phyloP scores from a whole-genome alignment of 2,329 filamentous ascomycete species.

The Colletotrichum zoysiae region DNA sequence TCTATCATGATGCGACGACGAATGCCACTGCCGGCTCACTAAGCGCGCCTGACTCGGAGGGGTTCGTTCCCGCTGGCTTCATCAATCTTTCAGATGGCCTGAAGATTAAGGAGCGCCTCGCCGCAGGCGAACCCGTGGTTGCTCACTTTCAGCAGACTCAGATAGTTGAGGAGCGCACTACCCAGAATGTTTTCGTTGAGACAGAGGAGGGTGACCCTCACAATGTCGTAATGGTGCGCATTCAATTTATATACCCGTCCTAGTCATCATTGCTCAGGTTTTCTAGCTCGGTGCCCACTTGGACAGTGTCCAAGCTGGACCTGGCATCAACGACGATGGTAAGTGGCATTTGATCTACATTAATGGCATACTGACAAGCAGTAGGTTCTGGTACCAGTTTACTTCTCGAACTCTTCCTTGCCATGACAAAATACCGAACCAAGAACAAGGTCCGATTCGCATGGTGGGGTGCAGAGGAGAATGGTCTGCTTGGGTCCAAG shows the following conservation, averaged over 20 bases:
- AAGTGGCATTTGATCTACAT: not conserved
- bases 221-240: conserved; percentile 53
- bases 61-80: conserved; percentile 48
- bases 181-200: conserved; percentile 61
- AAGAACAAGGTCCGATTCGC: conserved; percentile 56
- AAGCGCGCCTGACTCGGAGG: conserved; percentile 46
- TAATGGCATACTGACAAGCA: not conserved
- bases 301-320: conserved; percentile 58
- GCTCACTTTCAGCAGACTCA: conserved; percentile 53
- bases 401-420: conserved; percentile 57
- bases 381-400: conserved; percentile 55
- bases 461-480: conserved; percentile 62
- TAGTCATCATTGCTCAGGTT: not conserved
- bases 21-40: conserved; percentile 51
- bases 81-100: conserved; percentile 56
- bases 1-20: conserved; percentile 50
- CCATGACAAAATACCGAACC: conserved; percentile 52
- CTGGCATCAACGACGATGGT: conserved; percentile 61
- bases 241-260: not conserved
- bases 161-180: conserved; percentile 55
- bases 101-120: conserved; percentile 54
- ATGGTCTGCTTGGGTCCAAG: conserved; percentile 52
- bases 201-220: conserved; percentile 58
- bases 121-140: conserved; percentile 53
- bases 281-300: conserved; percentile 56